Evolutionary conservation across 768 basidiomycete species (phyloP).

Genomic region (Galerina marginata): DNA sequence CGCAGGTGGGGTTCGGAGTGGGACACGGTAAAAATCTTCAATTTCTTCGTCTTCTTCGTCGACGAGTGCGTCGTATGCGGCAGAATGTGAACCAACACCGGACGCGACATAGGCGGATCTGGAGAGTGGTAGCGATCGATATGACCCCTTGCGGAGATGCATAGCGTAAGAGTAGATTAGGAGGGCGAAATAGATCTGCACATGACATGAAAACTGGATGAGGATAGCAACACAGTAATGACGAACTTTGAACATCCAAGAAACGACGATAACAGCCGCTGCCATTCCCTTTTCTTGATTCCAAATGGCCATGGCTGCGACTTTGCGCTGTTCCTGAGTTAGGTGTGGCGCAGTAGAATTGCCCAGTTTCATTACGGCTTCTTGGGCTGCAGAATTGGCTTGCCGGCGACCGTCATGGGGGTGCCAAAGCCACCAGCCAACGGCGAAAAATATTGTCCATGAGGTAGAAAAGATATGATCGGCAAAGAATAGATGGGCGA

Average conservation of each 20-base stretch:
- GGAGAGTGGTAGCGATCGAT: conserved; percentile 75
- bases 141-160: conserved; percentile 91
- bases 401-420: conserved; percentile 89
- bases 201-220: conserved; percentile 12
- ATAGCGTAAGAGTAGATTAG: conserved; percentile 92
- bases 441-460: conserved; percentile 92
- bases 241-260: conserved; percentile 89
- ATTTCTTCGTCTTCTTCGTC: conserved; percentile 68
- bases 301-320: conserved; percentile 86
- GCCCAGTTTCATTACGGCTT: conserved; percentile 75
- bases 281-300: conserved; percentile 87
- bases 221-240: not conserved
- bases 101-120: conserved; percentile 44
- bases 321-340: conserved; percentile 67
- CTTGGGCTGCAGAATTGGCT: conserved; percentile 86
- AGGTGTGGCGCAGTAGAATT: conserved; percentile 56
- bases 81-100: conserved; percentile 30
- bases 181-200: conserved; percentile 88
- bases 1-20: conserved; percentile 53
- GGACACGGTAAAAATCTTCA: conserved; percentile 72
- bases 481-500: conserved; percentile 90
- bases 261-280: conserved; percentile 72
- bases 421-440: conserved; percentile 89
- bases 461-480: conserved; percentile 91
- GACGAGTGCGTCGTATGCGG: conserved; percentile 45